phyloP scores from a whole-genome alignment of 768 basidiomycete species.

The Glaciozyma martinii region DNA sequence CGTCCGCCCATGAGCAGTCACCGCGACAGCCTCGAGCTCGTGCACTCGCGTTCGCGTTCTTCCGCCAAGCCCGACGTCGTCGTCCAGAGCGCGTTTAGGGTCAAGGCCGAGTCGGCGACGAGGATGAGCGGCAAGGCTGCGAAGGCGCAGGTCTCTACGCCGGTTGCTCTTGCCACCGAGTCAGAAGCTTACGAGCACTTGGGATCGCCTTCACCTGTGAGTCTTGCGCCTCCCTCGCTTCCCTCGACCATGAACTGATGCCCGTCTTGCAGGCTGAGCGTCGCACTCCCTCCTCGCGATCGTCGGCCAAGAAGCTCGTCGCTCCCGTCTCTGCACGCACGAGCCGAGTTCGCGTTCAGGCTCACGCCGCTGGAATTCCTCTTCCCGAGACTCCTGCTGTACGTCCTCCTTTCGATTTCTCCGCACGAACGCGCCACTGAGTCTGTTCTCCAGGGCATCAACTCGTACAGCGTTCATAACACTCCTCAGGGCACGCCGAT shows the following conservation, averaged over 20 bases:
- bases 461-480: neutral
- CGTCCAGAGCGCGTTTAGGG: neutral
- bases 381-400: conserved; percentile 1
- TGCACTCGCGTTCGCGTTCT: neutral
- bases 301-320: neutral
- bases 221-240: neutral
- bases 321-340: neutral
- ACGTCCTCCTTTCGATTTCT: neutral
- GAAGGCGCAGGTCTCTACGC: neutral
- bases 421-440: neutral
- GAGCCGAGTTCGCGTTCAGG: neutral
- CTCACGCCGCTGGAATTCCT: neutral
- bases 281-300: neutral
- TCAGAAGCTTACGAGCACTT: neutral
- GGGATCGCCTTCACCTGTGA: neutral
- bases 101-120: neutral
- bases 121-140: neutral
- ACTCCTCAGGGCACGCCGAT: neutral
- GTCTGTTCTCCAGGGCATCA: neutral
- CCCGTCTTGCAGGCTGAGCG: neutral
- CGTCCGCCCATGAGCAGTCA: neutral
- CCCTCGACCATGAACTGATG: neutral
- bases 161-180: neutral
- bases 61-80: neutral
- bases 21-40: neutral